Base-by-base conservation (phyloP, 2,329 filamentous ascomycete species). In the Ascochyta viciae-villosae region DNA sequence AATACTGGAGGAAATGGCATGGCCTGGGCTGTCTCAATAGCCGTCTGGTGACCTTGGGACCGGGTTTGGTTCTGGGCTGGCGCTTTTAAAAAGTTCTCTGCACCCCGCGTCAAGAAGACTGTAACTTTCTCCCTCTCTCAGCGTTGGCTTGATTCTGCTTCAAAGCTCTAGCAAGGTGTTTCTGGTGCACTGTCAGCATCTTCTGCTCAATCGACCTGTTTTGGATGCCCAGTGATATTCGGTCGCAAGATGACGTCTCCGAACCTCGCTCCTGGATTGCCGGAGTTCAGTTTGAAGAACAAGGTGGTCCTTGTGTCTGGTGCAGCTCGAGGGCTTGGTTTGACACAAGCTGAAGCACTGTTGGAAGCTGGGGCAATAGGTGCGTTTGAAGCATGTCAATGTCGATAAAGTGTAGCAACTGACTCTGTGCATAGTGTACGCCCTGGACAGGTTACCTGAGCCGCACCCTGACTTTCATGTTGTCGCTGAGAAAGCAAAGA, bases 281-380 rank as follows among this genome's bases (percentile, higher is more conserved):
- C 89, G 40, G 91, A 95, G 70, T 95, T 95, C 80, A 88, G 83
- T 67, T 82, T 96, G 61, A 82, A 84, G 61, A 85, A 86, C 76
- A 92, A 87, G 74, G 83, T 90, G 1, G 84, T 91, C 42, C 73
- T 90, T 27, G 87, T 92, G 3, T 89, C 89, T 1, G 90, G 90
- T 16, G 90, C 85, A 50, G 89, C 85, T 2, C 82, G 87, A 57
- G 90, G 90, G 0, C 81, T 93, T 9, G 90, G 90, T n/a, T 76
- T 94, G 19, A 85, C 87, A 6, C 85, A 92, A 65, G 85, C 89
- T 1, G 89, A 93, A 66, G 89, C 87, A 1, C 77, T 93, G 13
- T 79, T 91, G 12, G 89, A 93, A 74, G 89, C 89, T 23, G 90
- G 90, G 19, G 90, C 91, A 31, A 89, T 75, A 61, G 84, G 84